A percentile compares a stretch with the other conserved stretches of the same genome.
Conservation (phyloP, 257 asterid species). For the Asclepias syriaca region DNA sequence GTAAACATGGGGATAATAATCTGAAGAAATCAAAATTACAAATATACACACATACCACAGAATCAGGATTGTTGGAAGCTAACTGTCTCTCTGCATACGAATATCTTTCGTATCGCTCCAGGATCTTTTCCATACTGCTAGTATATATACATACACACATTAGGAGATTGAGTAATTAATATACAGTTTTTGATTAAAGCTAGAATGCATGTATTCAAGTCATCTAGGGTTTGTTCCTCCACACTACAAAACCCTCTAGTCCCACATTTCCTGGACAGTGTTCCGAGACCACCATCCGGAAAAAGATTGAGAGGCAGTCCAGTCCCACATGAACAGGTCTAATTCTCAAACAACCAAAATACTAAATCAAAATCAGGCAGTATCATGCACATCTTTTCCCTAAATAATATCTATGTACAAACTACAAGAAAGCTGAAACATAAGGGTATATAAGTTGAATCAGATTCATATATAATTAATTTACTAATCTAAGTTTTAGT, state of each 20-base stretch:
- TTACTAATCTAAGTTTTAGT: not conserved
- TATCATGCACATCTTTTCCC: too few relatives aligned
- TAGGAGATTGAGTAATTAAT: not conserved
- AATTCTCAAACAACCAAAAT: too few relatives aligned
- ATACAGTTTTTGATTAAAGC: not conserved
- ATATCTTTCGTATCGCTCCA: slow-evolving; percentile 82
- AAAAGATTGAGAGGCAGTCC: too few relatives aligned
- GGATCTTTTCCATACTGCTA: slow-evolving; percentile 83
- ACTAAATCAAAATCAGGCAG: too few relatives aligned
- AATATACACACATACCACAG: slow-evolving; percentile 31
- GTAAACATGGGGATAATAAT: too few relatives aligned
- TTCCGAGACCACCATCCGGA: not conserved
- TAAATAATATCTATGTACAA: too few relatives aligned
- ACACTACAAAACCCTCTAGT: not conserved
- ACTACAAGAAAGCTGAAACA: too few relatives aligned
- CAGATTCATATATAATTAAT: too few relatives aligned
- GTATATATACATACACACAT: not conserved
- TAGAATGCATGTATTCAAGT: not conserved
- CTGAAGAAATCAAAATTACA: too few relatives aligned
- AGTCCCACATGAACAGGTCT: too few relatives aligned
- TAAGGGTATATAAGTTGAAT: too few relatives aligned
- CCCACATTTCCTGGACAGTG: not conserved
- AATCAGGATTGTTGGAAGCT: slow-evolving; percentile 43
- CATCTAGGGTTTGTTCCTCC: not conserved
- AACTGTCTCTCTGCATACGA: slow-evolving; percentile 77